Conservation (phyloP, 192 early-diverging fungal species). For the Linnemannia exigua region DNA sequence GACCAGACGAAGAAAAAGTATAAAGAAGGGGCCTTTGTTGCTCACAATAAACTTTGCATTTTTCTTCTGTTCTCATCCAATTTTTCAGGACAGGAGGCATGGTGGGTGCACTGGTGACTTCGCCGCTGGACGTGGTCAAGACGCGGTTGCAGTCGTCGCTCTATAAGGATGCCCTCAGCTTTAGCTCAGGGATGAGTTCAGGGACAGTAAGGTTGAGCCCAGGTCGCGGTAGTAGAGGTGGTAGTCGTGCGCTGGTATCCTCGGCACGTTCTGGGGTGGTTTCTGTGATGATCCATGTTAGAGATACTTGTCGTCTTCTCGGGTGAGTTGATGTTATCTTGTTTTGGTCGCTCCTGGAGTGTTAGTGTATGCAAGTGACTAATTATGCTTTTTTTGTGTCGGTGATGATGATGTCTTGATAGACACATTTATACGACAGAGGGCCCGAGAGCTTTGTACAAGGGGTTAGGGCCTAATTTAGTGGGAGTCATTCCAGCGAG, state of each 20-base stretch:
- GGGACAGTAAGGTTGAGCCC: not conserved
- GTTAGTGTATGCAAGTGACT: too few species aligned
- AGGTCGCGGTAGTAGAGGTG: not conserved
- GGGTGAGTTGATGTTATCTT: too few species aligned
- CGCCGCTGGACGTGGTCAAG: slow-evolving; percentile 95
- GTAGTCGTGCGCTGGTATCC: not conserved
- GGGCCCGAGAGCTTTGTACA: slow-evolving; percentile 89
- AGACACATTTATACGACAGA: slow-evolving; percentile 78
- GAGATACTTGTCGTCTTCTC: slow-evolving; percentile 62
- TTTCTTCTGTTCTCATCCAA: not conserved
- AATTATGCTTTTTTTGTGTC: not conserved
- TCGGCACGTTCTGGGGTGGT: slow-evolving; percentile 20
- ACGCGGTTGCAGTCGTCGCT: slow-evolving; percentile 83
- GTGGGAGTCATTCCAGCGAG: slow-evolving; percentile 95
- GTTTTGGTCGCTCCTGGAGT: too few species aligned
- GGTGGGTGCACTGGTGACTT: slow-evolving; percentile 89
- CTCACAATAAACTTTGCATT: not conserved
- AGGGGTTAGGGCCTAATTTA: slow-evolving; percentile 93
- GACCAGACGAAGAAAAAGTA: too few species aligned
- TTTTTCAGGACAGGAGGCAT: slow-evolving; percentile 73
- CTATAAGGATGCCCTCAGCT: slow-evolving; percentile 12
- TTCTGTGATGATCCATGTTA: slow-evolving; percentile 62
- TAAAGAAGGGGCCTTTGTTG: not conserved
- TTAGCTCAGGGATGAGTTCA: not conserved
- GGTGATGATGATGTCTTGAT: not conserved